Evolutionary conservation across 2,329 filamentous ascomycete genomes (phyloP).

Genomic region (Anthostomella pinea): DNA sequence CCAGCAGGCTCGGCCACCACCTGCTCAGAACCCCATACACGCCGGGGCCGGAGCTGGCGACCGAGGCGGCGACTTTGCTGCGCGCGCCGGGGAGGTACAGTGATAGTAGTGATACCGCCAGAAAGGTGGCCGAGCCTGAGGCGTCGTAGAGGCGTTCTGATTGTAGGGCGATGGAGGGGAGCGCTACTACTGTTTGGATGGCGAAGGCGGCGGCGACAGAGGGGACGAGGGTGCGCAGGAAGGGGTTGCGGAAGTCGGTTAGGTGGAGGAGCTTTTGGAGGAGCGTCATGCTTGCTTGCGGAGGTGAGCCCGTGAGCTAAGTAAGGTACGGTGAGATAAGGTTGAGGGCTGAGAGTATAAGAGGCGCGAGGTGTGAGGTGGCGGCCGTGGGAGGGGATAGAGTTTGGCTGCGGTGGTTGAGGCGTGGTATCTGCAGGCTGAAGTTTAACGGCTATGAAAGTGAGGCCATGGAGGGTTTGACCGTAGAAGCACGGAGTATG

Average conservation of each 20-base stretch:
- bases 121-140: constrained; percentile 63
- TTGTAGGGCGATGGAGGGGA: constrained; percentile 58
- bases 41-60: constrained; percentile 35
- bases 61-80: constrained; percentile 46
- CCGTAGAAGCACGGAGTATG: too few species aligned
- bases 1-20: constrained; percentile 47
- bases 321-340: too few species aligned
- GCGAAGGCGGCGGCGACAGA: constrained; percentile 60
- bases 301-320: too few species aligned
- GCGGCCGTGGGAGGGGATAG: too few species aligned
- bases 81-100: constrained; percentile 60
- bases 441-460: too few species aligned
- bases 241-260: constrained; percentile 60
- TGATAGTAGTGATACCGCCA: constrained; percentile 60
- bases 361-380: too few species aligned
- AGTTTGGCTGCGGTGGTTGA: too few species aligned
- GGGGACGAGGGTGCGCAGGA: constrained; percentile 61
- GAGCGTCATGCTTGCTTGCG: constrained; percentile 38
- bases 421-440: too few species aligned
- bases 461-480: too few species aligned
- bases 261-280: constrained; percentile 50
- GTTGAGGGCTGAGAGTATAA: too few species aligned
- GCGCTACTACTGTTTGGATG: constrained; percentile 59
- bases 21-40: too few species aligned
- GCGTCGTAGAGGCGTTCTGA: constrained; percentile 68